These are phyloP conservation scores for Aspergillus flavus DNA, from an alignment of 2,329 filamentous ascomycete species.

Conservation along the genomic window DNA sequence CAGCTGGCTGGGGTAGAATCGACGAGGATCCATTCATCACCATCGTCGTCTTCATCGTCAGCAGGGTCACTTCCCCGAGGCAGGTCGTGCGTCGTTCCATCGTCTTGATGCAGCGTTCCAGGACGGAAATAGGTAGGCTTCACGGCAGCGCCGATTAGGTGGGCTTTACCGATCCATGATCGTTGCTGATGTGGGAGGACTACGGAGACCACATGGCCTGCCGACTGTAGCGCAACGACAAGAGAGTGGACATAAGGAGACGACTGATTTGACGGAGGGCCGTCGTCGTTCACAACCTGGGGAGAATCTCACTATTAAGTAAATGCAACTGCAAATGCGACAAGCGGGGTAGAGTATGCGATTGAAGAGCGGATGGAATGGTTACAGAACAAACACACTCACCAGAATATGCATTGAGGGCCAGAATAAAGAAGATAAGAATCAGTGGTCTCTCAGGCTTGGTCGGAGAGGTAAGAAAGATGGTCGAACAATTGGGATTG, in stretches of 20 bases:
- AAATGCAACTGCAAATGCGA: not conserved
- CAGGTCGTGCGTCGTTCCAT: constrained; percentile 68
- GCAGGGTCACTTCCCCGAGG: constrained; percentile 59
- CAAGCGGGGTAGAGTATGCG: not conserved
- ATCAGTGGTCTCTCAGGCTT: not conserved
- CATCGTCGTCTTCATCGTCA: constrained; percentile 48
- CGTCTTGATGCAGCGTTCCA: constrained; percentile 61
- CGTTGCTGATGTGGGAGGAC: constrained; percentile 88
- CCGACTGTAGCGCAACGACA: constrained; percentile 68
- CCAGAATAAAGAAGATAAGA: constrained; percentile 6
- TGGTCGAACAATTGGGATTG: constrained; percentile 1
- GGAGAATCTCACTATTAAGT: constrained; percentile 11
- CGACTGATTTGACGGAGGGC: constrained; percentile 74
- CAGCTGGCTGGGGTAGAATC: constrained; percentile 81
- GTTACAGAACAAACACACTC: constrained; percentile 25
- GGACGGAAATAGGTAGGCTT: constrained; percentile 82
- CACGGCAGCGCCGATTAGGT: constrained; percentile 87
- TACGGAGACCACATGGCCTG: constrained; percentile 87
- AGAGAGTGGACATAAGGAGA: constrained; percentile 80
- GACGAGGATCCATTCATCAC: constrained; percentile 79
- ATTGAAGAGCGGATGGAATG: not conserved
- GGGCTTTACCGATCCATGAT: constrained; percentile 98
- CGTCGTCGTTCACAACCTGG: constrained; percentile 70
- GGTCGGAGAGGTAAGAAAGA: constrained; percentile 9
- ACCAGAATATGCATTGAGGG: constrained; percentile 55